A percentile compares a stretch with the other conserved stretches of the same genome.
phyloP scores from a whole-genome alignment of 2,329 filamentous ascomycete genomes.

The Elsinoe necatrix region DNA sequence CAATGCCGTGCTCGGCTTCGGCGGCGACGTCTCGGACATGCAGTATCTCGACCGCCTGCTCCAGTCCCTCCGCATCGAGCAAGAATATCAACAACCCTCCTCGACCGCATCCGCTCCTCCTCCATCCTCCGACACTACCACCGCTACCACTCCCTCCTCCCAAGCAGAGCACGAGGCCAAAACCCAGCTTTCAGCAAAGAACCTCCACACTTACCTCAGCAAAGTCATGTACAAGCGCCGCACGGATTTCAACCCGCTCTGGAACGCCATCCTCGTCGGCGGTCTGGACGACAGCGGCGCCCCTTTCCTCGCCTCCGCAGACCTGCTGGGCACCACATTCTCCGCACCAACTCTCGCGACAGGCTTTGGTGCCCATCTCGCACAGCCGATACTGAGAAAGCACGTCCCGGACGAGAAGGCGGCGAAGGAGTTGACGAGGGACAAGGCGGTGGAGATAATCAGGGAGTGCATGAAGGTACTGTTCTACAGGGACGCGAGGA shows the following conservation, averaged over 20 bases:
- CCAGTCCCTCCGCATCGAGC: conserved; percentile 73
- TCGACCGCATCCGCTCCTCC: not conserved
- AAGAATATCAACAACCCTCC: conserved; percentile 61
- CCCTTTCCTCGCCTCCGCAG: conserved; percentile 85
- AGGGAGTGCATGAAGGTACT: conserved; percentile 97
- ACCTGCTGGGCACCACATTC: conserved; percentile 90
- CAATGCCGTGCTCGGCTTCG: conserved; percentile 80
- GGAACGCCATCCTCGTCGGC: conserved; percentile 90
- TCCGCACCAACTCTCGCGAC: conserved; percentile 81
- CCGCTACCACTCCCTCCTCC: not conserved
- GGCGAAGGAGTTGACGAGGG: conserved; percentile 60
- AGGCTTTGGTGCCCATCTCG: conserved; percentile 86
- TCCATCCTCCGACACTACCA: conserved; percentile 33
- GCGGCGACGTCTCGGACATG: conserved; percentile 98
- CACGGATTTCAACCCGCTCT: conserved; percentile 91
- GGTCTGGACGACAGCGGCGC: conserved; percentile 70
- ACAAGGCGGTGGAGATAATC: conserved; percentile 70
- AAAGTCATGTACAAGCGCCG: conserved; percentile 95
- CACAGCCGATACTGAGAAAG: conserved; percentile 80
- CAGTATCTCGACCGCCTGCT: conserved; percentile 94
- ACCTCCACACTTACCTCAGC: conserved; percentile 91
- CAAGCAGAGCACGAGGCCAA: conserved; percentile 15
- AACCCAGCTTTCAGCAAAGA: conserved; percentile 67
- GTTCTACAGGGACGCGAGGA: conserved; percentile 93
- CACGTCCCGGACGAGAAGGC: conserved; percentile 76